Percentiles rank a stretch among this genome's conserved stretches.
Evolutionary conservation across 148 eudicot species (phyloP).

Genomic region (Hydrangea macrophylla): DNA sequence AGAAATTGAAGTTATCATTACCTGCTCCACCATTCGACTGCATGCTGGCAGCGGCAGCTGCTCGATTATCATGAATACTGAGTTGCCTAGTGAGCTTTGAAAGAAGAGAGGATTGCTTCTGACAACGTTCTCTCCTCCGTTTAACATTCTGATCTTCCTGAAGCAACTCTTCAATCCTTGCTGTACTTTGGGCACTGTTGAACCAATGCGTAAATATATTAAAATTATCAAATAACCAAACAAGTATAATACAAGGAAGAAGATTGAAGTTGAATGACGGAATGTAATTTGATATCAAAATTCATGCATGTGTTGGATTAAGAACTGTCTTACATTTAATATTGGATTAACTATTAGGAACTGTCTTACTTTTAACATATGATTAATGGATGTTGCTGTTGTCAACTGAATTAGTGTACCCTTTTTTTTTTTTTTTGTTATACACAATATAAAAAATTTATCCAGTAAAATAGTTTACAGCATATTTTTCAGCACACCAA

Average conservation of each 20-base stretch:
- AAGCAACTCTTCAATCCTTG: constrained; percentile 86
- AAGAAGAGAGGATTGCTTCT: constrained; percentile 83
- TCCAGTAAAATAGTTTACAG: not conserved
- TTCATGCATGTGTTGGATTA: not conserved
- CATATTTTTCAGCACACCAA: too few relatives aligned
- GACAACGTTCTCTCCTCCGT: constrained; percentile 72
- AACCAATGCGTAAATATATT: not conserved
- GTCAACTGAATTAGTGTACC: not conserved
- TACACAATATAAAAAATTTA: not conserved
- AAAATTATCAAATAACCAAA: not conserved
- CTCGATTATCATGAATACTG: constrained; percentile 86
- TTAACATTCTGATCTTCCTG: constrained; percentile 91
- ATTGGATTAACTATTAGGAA: too few relatives aligned
- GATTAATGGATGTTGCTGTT: not conserved
- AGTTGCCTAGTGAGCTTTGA: constrained; percentile 87
- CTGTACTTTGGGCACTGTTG: constrained; percentile 69
- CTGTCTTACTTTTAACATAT: not conserved
- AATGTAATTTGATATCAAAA: not conserved
- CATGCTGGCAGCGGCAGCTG: constrained; percentile 68
- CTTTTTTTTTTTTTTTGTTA: not conserved
- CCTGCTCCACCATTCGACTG: constrained; percentile 51
- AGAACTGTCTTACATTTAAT: not conserved
- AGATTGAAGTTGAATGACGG: not conserved
- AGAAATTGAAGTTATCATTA: constrained; percentile 18
- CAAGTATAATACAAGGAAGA: not conserved